Evolutionary conservation across 2,329 filamentous ascomycete species (phyloP).

Genomic region (Sodiomyces alkalinus): DNA sequence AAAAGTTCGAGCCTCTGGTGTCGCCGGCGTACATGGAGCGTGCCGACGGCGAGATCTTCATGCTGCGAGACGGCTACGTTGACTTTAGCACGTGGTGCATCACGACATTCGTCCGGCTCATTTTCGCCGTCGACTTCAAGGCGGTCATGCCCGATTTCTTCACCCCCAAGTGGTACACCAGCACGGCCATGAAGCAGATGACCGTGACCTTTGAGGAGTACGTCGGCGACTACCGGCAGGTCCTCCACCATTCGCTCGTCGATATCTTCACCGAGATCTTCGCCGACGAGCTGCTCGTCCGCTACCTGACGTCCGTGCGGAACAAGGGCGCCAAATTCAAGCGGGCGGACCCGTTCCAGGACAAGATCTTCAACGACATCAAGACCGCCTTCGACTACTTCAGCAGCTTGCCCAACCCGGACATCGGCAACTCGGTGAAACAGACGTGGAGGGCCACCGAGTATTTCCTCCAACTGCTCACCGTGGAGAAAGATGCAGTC

Average conservation of each 20-base stretch:
- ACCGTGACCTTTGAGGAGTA: slow-evolving; percentile 93
- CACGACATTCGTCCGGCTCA: slow-evolving; percentile 67
- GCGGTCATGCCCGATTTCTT: slow-evolving; percentile 79
- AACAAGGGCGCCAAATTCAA: slow-evolving; percentile 87
- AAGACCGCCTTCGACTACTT: slow-evolving; percentile 86
- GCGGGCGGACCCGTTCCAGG: slow-evolving; percentile 71
- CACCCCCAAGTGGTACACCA: slow-evolving; percentile 75
- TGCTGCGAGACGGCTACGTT: slow-evolving; percentile 79
- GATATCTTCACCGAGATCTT: slow-evolving; percentile 92
- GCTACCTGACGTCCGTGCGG: slow-evolving; percentile 70
- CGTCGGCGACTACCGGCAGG: slow-evolving; percentile 68
- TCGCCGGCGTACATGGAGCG: slow-evolving; percentile 66
- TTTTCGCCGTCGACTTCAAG: slow-evolving; percentile 84
- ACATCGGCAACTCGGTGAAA: slow-evolving; percentile 62
- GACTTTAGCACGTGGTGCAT: slow-evolving; percentile 92
- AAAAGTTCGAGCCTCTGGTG: slow-evolving; percentile 68
- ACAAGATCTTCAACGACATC: slow-evolving; percentile 89
- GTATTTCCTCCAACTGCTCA: slow-evolving; percentile 65
- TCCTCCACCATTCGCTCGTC: slow-evolving; percentile 72
- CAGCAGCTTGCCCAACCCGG: slow-evolving; percentile 51
- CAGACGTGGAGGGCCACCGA: slow-evolving; percentile 87
- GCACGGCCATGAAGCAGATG: slow-evolving; percentile 83
- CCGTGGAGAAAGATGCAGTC: slow-evolving; percentile 56
- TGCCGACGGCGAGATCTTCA: slow-evolving; percentile 55
- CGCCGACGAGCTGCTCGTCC: slow-evolving; percentile 75